Evolutionary conservation across 2,329 filamentous ascomycete genomes (phyloP), one percentile per base, ranked within the genome.

Genomic region (Fusarium lateritium): DNA sequence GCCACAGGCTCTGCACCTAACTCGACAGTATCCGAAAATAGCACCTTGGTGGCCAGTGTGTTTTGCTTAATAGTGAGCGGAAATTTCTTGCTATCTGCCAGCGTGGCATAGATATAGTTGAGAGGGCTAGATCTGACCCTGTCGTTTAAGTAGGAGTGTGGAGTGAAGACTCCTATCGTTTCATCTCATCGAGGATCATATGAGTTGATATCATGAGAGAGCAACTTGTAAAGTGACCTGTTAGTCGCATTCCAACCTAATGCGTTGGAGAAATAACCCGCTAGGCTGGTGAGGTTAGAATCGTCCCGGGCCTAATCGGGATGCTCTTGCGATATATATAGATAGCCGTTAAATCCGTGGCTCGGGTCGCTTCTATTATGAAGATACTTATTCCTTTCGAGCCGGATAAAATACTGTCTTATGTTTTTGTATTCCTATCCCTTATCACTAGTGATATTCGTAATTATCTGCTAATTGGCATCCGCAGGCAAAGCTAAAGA

Each of bases 61-160:
- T 61, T 55, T 7, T 43, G 52, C 43, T 55, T 61, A 38, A 60
- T 10, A 7, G 55, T 61, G 43, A 61, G 19, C 0, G 57, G 55
- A 19, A 19, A 19, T 19, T 19, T 19, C 19, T 52, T 55, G 3
- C 57, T 54, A 2, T 28, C 57, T 17, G 51, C 57, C 4, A 61
- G 43, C 6, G 60, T 44, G 22, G 31, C 15, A 7, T 60, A 52
- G 55, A 61, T 61, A 17, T 60, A 61, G 1, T 60, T 61, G 0
- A 55, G 55, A 0, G 10, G 55, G 5, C 57, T 55, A 3, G 55
- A 60, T 22, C 57, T 26, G 0, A 55, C 55, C 4, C 28, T 54
- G 3, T 55, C 60, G 14, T 17, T 31, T 5, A 43, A 55, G 8
- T 51, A 9, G 1, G 57, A 55, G 2, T 10, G 7, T 3, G 57